Conservation (phyloP, 2,329 filamentous ascomycete genomes). For the Alternaria brassicicola region DNA sequence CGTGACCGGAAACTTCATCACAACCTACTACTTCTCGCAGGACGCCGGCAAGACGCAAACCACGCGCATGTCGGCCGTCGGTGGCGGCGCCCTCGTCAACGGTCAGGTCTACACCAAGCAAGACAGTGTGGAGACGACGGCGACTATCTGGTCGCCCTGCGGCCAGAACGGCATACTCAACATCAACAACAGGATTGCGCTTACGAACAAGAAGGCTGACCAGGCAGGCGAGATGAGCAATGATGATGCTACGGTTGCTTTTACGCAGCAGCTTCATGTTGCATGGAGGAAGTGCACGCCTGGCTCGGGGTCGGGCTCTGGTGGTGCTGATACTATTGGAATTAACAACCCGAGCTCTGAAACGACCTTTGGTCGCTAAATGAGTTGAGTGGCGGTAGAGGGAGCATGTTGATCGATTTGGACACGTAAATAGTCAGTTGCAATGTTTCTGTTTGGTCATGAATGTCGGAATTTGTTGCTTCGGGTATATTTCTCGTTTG, state of each 20-base stretch:
- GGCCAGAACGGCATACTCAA: slow-evolving; percentile 43
- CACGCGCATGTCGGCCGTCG: slow-evolving; percentile 32
- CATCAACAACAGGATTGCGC: slow-evolving; percentile 43
- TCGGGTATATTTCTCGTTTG: too few relatives aligned
- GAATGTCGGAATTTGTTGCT: not conserved
- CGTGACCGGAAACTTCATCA: slow-evolving; percentile 44
- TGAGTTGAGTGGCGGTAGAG: not conserved
- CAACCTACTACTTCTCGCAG: slow-evolving; percentile 48
- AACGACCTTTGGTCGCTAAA: slow-evolving; percentile 21
- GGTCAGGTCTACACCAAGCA: slow-evolving; percentile 55
- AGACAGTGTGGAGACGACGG: slow-evolving; percentile 48
- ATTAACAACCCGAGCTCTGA: slow-evolving; percentile 31
- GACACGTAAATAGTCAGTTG: slow-evolving; percentile 4
- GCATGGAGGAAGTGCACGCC: slow-evolving; percentile 35
- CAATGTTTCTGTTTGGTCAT: not conserved
- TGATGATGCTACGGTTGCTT: slow-evolving; percentile 45
- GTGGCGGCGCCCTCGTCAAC: slow-evolving; percentile 49
- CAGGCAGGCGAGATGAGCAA: slow-evolving; percentile 40
- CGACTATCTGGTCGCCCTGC: slow-evolving; percentile 44
- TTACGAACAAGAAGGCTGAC: slow-evolving; percentile 27
- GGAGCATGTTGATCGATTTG: not conserved
- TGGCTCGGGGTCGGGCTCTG: slow-evolving; percentile 8
- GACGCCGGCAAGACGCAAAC: slow-evolving; percentile 38
- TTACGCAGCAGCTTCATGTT: slow-evolving; percentile 46
- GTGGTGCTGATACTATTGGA: slow-evolving; percentile 29